These are phyloP conservation scores for Pythium oligandrum DNA, from an alignment of 352 stramenopile genomes.

Conservation along the genomic window DNA sequence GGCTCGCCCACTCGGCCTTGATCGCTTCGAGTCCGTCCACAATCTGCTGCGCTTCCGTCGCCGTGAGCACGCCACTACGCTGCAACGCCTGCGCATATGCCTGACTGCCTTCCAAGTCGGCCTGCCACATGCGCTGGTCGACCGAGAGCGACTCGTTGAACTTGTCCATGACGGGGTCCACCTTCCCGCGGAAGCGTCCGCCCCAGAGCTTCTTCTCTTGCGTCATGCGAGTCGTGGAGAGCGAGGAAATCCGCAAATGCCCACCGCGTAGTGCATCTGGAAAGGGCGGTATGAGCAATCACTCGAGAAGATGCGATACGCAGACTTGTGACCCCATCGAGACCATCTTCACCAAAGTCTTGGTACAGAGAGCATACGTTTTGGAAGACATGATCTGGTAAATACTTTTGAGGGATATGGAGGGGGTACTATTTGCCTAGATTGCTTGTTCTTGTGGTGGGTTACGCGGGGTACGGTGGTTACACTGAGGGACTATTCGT, in stretches of 20 bases:
- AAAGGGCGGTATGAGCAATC: conserved; percentile 10
- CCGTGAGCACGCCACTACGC: conserved; percentile 91
- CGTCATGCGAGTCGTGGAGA: conserved; percentile 15
- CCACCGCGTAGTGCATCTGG: not conserved
- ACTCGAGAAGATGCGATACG: conserved; percentile 7
- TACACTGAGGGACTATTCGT: too few relatives aligned
- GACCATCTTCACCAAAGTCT: conserved; percentile 1
- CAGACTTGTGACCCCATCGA: conserved; percentile 1
- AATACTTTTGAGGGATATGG: too few relatives aligned
- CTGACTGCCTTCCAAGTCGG: conserved; percentile 95
- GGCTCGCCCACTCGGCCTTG: conserved; percentile 82
- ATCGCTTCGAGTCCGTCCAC: conserved; percentile 85
- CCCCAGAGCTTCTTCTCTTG: conserved; percentile 86
- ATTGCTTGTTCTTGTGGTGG: conserved; percentile 10
- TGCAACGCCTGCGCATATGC: conserved; percentile 92
- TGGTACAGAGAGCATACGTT: too few relatives aligned
- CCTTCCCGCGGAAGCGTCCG: conserved; percentile 92
- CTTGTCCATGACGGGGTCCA: conserved; percentile 97
- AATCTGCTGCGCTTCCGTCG: conserved; percentile 83
- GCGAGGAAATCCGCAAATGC: not conserved
- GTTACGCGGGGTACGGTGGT: not conserved
- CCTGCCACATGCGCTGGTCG: conserved; percentile 96
- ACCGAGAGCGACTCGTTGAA: conserved; percentile 98
- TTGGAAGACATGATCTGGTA: too few relatives aligned
- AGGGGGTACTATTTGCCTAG: too few relatives aligned